Conservation (phyloP, 495 filamentous ascomycete species). For the Podospora pseudoanserina region DNA sequence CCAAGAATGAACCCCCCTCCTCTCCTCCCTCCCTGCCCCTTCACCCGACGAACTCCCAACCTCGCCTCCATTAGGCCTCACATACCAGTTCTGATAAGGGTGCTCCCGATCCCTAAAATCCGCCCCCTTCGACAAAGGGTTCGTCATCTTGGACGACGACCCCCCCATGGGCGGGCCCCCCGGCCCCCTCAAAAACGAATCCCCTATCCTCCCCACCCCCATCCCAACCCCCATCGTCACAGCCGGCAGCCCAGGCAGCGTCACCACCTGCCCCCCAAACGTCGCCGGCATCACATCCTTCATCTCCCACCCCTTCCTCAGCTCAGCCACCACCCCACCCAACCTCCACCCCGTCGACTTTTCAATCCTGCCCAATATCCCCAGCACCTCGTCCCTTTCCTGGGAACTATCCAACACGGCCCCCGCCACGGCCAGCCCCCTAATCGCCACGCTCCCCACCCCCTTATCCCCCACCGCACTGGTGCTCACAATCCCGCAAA, state of each 20-base stretch:
- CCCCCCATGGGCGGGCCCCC: not conserved
- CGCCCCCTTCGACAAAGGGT: constrained; percentile 5
- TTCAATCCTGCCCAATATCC: constrained; percentile 70
- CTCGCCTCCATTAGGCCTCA: not conserved
- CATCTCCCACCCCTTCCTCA: constrained; percentile 66
- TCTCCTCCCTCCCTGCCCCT: not conserved
- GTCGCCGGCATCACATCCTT: not conserved
- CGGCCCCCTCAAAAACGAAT: not conserved
- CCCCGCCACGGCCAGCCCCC: constrained; percentile 75
- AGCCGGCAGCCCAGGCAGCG: not conserved
- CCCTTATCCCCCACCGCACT: constrained; percentile 64
- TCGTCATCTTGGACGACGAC: not conserved
- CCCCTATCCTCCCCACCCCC: not conserved
- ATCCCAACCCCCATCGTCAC: not conserved
- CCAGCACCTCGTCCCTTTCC: constrained; percentile 81
- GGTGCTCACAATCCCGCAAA: constrained; percentile 86
- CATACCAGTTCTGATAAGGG: constrained; percentile 1
- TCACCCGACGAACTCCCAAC: not conserved
- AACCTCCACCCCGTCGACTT: constrained; percentile 76
- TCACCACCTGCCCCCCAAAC: not conserved
- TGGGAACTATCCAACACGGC: constrained; percentile 62
- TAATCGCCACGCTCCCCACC: constrained; percentile 70
- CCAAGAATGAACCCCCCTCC: not conserved
- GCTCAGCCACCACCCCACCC: constrained; percentile 60
- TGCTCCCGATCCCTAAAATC: not conserved